phyloP scores from a whole-genome alignment of 495 filamentous ascomycete genomes.

The Cenococcum geophilum region DNA sequence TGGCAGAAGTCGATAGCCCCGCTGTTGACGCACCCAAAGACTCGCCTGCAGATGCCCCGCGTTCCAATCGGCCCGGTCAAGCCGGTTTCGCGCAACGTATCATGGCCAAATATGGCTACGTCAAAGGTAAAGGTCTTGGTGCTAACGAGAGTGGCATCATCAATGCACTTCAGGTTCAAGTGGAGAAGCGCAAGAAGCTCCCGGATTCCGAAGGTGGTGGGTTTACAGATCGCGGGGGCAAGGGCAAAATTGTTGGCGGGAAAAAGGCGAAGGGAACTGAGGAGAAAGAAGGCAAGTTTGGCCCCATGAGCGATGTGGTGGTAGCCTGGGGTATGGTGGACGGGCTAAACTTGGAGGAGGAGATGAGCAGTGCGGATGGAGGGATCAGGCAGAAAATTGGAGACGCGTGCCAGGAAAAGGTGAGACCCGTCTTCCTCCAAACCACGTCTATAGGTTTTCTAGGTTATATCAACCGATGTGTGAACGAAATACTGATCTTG shows the following conservation, averaged over 20 bases:
- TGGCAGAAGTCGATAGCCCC: constrained; percentile 43
- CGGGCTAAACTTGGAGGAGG: constrained; percentile 64
- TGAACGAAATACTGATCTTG: constrained; percentile 14
- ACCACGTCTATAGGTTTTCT: constrained; percentile 16
- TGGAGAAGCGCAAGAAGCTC: constrained; percentile 50
- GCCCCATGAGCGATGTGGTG: constrained; percentile 70
- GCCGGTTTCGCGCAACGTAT: constrained; percentile 77
- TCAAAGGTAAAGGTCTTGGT: constrained; percentile 78
- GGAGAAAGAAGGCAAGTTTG: constrained; percentile 56
- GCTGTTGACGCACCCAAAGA: constrained; percentile 40
- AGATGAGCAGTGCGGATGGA: constrained; percentile 54
- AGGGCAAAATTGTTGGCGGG: constrained; percentile 75
- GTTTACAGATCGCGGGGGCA: constrained; percentile 59
- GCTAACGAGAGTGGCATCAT: constrained; percentile 73
- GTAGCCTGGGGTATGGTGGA: constrained; percentile 75
- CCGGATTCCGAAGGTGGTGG: constrained; percentile 75
- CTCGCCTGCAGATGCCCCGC: constrained; percentile 34
- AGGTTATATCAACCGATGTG: constrained; percentile 21
- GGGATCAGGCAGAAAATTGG: constrained; percentile 89
- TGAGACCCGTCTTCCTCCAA: constrained; percentile 19
- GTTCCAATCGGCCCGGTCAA: constrained; percentile 69
- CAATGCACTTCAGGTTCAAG: constrained; percentile 50
- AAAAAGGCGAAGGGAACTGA: constrained; percentile 47
- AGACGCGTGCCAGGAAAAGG: constrained; percentile 77
- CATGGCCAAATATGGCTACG: constrained; percentile 91